Evolutionary conservation across 768 basidiomycete species (phyloP).

Genomic region (Suillus sp.): DNA sequence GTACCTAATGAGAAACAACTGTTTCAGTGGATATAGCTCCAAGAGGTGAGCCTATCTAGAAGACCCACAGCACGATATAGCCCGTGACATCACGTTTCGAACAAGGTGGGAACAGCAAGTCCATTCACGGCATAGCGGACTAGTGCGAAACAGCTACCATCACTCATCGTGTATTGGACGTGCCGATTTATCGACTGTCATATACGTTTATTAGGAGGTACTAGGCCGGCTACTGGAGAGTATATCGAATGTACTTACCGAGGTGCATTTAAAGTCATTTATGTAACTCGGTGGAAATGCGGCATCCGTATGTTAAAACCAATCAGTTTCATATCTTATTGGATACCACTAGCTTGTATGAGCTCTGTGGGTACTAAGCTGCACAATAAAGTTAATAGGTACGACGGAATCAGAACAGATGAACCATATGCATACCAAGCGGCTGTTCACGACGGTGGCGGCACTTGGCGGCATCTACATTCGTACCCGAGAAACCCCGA

Average conservation of each 20-base stretch:
- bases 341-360: neutral
- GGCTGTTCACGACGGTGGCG: neutral
- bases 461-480: neutral
- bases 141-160: neutral
- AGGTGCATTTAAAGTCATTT: neutral
- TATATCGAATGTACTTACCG: neutral
- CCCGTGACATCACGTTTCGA: neutral
- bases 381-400: neutral
- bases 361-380: neutral
- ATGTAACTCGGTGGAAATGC: conserved; percentile 1
- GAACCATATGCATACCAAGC: neutral
- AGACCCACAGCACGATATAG: neutral
- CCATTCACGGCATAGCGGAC: neutral
- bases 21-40: neutral
- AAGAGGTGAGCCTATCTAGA: neutral
- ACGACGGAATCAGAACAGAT: neutral
- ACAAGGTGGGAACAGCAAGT: neutral
- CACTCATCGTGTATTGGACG: neutral
- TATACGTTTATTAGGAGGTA: neutral
- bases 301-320: neutral
- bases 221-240: neutral
- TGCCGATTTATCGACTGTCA: neutral
- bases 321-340: neutral
- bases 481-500: neutral
- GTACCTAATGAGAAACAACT: neutral